Base-by-base conservation (phyloP, 2,329 filamentous ascomycete genomes). In the Phyllosticta citrichinensis region DNA sequence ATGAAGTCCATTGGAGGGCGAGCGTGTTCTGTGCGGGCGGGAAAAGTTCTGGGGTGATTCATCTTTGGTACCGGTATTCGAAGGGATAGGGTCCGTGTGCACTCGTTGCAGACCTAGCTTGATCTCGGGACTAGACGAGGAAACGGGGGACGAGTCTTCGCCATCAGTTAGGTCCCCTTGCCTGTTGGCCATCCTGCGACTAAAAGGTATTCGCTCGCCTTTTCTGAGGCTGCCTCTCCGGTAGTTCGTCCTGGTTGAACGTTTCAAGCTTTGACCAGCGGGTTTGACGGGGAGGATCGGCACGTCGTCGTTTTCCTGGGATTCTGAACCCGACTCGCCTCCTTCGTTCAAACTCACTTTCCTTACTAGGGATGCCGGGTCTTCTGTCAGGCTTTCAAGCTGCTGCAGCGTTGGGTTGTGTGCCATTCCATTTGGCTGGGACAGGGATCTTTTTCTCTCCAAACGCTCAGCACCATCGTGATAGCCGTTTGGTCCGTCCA, bases 241-340 rank as follows among this genome's bases (percentile, higher is more conserved):
- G 73, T 97, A 97, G 25, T 89, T 93, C 5, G 94, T 99, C 60
- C 90, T 84, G 20, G 91, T 99, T 12, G 94, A 97, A 64, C 94
- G 84, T 67, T 94, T 87, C 56, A 99, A 77, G 33, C 90, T 89
- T 1, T 87, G 85, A 3, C 90, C 90, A 1, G 86, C 85, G 20
- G 87, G 76, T 61, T 82, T 85, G 62, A 87, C 83, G 1, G 91
- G 89, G 52, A 97, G 77, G 64, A 97, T 96, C 6, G 92, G 91
- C 77, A 88, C 87, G 70, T 97, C 93, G 51, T 90, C 89, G 22
- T 75, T 66, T 17, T 67, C 61, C 6, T 71, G 68, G 66, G 71
- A 71, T 55, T 80, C 76, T 27, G 56, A 51, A 20, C 70, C 70
- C 27, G 73, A 70, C 40, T 70, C 73, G 66, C 68, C 74, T 65